Percentiles rank a stretch among this genome's conserved stretches.
Evolutionary conservation across 306 rosid species (phyloP).

Genomic region (Inga laurina): DNA sequence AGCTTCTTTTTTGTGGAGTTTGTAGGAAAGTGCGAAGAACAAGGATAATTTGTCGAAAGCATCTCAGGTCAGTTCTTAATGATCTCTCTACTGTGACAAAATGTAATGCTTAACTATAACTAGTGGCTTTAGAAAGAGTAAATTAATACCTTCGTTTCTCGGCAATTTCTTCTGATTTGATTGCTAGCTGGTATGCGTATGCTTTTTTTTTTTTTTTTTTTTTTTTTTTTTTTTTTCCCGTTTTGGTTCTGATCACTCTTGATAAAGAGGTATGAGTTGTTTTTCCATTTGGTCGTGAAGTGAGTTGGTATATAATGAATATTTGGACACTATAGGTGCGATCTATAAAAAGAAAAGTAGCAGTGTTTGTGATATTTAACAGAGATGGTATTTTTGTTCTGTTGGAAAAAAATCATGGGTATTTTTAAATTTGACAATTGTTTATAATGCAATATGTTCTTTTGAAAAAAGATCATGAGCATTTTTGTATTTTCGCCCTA

Average conservation of each 20-base stretch:
- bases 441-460: no score
- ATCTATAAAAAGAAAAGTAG: no score
- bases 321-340: no score
- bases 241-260: not conserved
- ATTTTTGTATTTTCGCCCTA: no score
- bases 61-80: slow-evolving; percentile 18
- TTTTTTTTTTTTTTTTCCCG: no score
- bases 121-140: not conserved
- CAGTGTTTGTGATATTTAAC: no score
- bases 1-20: not conserved
- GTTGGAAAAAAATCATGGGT: fast-evolving
- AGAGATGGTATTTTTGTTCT: no score
- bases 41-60: not conserved
- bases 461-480: no score
- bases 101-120: not conserved
- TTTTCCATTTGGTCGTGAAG: no score
- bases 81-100: not conserved
- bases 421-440: no score
- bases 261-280: no score
- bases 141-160: not conserved
- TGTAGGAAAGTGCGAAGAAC: not conserved
- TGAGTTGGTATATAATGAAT: not conserved
- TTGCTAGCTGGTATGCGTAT: not conserved
- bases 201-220: no score
- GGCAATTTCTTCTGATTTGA: not conserved